These are phyloP conservation scores for Gracilaria gracilis DNA, from an alignment of 23 red algal species.

Conservation along the genomic window DNA sequence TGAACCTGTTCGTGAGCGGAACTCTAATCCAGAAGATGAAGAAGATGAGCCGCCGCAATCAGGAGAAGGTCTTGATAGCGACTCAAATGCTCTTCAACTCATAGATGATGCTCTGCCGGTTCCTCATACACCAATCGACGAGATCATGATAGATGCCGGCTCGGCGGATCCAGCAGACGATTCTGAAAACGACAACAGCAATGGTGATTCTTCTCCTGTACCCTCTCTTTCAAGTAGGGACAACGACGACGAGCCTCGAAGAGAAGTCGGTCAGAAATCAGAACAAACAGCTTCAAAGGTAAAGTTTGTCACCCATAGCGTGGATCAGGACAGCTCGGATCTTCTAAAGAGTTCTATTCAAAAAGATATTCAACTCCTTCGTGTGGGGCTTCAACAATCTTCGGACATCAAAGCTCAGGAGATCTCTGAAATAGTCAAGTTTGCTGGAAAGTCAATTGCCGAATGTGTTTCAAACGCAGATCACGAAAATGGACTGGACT, in stretches of 20 bases:
- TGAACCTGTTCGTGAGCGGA: slow-evolving; percentile 26
- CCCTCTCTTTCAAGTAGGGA: slow-evolving; percentile 19
- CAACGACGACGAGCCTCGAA: neutral
- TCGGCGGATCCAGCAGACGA: neutral
- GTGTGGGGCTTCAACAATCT: neutral
- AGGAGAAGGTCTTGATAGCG: slow-evolving; percentile 20
- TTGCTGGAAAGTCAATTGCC: neutral
- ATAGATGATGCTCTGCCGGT: slow-evolving; percentile 5
- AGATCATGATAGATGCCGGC: slow-evolving; percentile 6
- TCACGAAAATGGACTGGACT: neutral
- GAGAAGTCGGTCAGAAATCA: neutral
- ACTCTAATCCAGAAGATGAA: slow-evolving; percentile 14
- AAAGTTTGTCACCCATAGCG: neutral
- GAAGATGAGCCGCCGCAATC: neutral
- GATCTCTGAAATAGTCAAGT: slow-evolving; percentile 26
- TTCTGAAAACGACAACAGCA: slow-evolving; percentile 24
- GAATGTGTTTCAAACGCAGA: neutral
- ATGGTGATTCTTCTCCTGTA: neutral
- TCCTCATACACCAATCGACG: slow-evolving; percentile 9
- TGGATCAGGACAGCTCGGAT: neutral
- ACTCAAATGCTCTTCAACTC: neutral
- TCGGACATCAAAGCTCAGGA: slow-evolving; percentile 16
- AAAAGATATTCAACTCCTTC: slow-evolving; percentile 11
- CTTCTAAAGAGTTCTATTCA: neutral
- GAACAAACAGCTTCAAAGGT: neutral